phyloP scores from a whole-genome alignment of 495 filamentous ascomycete species.

The Platismatia glauca region DNA sequence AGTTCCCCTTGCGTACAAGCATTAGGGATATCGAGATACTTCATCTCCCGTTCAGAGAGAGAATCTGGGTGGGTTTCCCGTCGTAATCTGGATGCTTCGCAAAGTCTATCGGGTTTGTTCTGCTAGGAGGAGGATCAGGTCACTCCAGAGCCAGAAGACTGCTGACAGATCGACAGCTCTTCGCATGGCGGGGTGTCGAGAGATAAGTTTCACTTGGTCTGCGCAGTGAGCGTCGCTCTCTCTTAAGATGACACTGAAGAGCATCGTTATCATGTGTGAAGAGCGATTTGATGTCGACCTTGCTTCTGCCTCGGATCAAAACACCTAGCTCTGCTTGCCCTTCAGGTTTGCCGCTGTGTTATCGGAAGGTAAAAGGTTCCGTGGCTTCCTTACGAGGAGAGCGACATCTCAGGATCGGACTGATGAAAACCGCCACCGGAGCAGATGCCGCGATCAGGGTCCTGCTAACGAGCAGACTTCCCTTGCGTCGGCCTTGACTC shows the following conservation, averaged over 20 bases:
- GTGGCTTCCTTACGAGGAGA: background rate
- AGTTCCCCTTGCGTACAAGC: background rate
- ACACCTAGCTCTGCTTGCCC: background rate
- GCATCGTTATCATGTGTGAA: background rate
- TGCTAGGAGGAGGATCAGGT: background rate
- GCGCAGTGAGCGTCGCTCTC: background rate
- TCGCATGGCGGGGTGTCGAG: background rate
- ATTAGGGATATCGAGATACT: background rate
- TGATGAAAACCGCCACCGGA: background rate
- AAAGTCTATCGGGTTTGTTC: background rate
- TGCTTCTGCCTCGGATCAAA: background rate
- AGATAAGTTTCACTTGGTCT: background rate
- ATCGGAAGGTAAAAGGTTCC: background rate
- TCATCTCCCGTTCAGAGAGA: background rate
- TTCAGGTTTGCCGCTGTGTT: background rate
- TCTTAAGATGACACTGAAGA: background rate
- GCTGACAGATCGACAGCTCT: background rate
- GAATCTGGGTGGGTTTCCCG: background rate
- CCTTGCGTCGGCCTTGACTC: no score
- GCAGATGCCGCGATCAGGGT: background rate
- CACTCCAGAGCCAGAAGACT: background rate
- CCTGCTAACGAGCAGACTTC: background rate
- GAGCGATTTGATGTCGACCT: background rate
- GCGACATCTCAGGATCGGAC: background rate
- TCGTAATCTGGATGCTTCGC: background rate